phyloP scores from a whole-genome alignment of 768 basidiomycete genomes.

The Tricholoma terreum region DNA sequence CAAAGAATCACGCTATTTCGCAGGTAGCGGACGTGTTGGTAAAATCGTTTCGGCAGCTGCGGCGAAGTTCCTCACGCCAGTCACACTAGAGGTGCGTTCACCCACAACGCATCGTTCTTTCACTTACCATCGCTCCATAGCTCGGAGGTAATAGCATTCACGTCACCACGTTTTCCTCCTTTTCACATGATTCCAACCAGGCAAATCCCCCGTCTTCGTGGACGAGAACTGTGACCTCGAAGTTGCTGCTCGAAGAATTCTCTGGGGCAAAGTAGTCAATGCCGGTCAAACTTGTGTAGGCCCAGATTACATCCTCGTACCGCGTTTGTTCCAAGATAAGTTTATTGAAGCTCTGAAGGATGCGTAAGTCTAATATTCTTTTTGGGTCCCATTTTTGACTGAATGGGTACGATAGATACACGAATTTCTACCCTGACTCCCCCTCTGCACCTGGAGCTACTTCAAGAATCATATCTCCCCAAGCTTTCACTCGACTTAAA shows the following conservation, averaged over 20 bases:
- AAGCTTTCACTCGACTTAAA: no score
- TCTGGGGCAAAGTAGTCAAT: conserved; percentile 80
- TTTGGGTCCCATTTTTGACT: no score
- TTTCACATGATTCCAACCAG: conserved; percentile 19
- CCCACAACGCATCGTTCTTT: no score
- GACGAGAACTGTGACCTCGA: conserved; percentile 67
- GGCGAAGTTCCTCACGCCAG: conserved; percentile 70
- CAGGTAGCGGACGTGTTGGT: conserved; percentile 57
- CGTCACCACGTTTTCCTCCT: not conserved
- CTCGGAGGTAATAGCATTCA: conserved; percentile 40
- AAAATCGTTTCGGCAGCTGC: conserved; percentile 70
- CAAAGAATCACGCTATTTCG: no score
- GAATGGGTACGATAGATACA: no score
- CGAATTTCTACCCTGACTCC: conserved; percentile 54
- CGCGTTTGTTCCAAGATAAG: conserved; percentile 41
- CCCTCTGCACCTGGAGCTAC: no score
- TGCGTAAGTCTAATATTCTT: conserved; percentile 35
- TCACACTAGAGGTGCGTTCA: conserved; percentile 43
- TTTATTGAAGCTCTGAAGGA: conserved; percentile 42
- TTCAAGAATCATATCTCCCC: no score
- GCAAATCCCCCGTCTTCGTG: conserved; percentile 74
- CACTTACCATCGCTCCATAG: no score
- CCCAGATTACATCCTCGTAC: conserved; percentile 53
- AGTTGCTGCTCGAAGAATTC: conserved; percentile 59
- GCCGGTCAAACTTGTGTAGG: conserved; percentile 75